Base-by-base conservation (phyloP, 176 grass and related monocot genomes). In the Pontederia crassipes region DNA sequence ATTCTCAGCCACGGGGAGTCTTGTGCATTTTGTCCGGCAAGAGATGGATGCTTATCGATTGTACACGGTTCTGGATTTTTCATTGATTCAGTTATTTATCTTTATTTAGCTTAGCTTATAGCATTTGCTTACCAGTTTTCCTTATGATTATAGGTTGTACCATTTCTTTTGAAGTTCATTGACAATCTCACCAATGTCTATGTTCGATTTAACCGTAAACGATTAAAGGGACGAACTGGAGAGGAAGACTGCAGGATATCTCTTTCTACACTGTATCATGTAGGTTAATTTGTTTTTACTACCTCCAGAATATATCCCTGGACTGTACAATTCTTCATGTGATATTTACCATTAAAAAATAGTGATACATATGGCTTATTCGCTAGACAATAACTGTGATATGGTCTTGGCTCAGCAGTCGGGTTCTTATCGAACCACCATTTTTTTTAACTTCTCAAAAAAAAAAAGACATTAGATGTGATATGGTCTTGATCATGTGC, bases 151-250 rank as follows among this genome's bases (percentile, higher is more conserved):
- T 64, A 98, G 93, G 93, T 98, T 71, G 88, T 98, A 45, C 93
- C 93, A 3, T 98, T 81, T 79, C 80, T 98, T 73, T 81, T 98
- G 29, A 98, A 98, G 58, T 98, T 85, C 59, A 92, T 98, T 8
- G 82, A 98, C 79, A 83, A 92, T 73, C 85, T 98, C 75, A 98
- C 93, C 59, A 98, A 98, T 69, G 83, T 98, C 74, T 98, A 98
- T 74, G 87, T 98, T 56, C 87, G 84, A 58, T 98, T 98, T 60
- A 98, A 92, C 29, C 93, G 93, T 61, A 98, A 92, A 70, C 83
- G 93, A 27, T 55, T 98, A 54, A 98, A 98, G 75, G 93, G 93
- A 50, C 79, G 93, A 17, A 98, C 87, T 81, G 93, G 93, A 74
- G 88, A 98, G 85, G 93, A 83, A 65, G 93, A 98, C 71, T 89